These are phyloP conservation scores for Polyporus tsugae DNA, from an alignment of 1,284 basidiomycete genomes.

Conservation along the genomic window DNA sequence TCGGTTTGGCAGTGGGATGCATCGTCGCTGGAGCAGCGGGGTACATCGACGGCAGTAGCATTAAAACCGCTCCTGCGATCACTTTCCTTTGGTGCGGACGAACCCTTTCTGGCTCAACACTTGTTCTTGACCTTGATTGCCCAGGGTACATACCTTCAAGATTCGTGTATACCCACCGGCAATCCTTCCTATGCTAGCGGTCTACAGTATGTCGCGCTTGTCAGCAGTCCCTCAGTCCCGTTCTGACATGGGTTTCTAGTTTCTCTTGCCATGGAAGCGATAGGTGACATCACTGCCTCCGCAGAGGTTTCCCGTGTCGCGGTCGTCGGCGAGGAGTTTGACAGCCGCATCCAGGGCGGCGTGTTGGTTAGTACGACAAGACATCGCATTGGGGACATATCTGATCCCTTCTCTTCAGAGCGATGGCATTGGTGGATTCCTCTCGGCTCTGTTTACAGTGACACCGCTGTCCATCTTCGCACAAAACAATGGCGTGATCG, in stretches of 20 bases:
- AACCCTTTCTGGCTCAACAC: neutral
- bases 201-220: conserved; percentile 52
- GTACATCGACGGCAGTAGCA: conserved; percentile 72
- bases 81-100: conserved; percentile 75
- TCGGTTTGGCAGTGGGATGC: conserved; percentile 79
- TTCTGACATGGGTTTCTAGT: conserved; percentile 48
- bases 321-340: conserved; percentile 78
- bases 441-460: conserved; percentile 84
- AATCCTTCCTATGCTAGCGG: conserved; percentile 84
- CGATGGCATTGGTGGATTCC: conserved; percentile 77
- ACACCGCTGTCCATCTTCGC: conserved; percentile 85
- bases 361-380: conserved; percentile 62
- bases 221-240: neutral
- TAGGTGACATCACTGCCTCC: conserved; percentile 88
- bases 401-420: conserved; percentile 48
- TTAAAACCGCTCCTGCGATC: conserved; percentile 73
- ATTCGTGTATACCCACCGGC: conserved; percentile 83
- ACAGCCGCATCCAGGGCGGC: conserved; percentile 86
- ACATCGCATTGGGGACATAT: neutral
- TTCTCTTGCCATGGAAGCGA: conserved; percentile 83
- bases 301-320: conserved; percentile 80
- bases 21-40: conserved; percentile 81
- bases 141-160: conserved; percentile 82
- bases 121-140: neutral
- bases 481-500: conserved; percentile 86